These are phyloP conservation scores for Colletotrichum magnum DNA, from an alignment of 2,329 filamentous ascomycete genomes.

Conservation along the genomic window DNA sequence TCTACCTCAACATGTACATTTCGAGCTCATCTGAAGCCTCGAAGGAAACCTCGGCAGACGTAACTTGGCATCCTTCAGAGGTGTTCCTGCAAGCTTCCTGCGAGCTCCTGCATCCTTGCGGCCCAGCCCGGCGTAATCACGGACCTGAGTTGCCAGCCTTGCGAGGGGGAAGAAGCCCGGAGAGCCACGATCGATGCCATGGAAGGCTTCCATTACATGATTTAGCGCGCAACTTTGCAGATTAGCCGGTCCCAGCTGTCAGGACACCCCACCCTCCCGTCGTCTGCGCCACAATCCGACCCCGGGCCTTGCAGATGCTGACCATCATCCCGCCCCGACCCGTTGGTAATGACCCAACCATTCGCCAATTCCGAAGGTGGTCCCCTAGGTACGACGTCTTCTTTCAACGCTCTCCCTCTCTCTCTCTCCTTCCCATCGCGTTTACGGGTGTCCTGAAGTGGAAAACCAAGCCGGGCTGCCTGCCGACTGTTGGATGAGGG, in stretches of 20 bases:
- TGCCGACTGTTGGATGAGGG: neutral
- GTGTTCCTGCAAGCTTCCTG: neutral
- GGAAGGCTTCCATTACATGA: neutral
- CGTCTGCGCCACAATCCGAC: slow-evolving; percentile 6
- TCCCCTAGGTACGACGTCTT: no score
- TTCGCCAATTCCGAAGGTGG: neutral
- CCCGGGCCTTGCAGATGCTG: slow-evolving; percentile 11
- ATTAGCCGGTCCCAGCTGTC: slow-evolving; percentile 25
- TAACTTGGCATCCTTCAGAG: neutral
- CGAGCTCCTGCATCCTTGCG: neutral
- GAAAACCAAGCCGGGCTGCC: neutral
- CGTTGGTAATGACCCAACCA: neutral
- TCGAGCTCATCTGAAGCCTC: neutral
- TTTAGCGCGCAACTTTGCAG: neutral
- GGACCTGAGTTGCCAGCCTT: slow-evolving; percentile 14
- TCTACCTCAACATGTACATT: neutral
- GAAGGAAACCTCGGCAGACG: neutral
- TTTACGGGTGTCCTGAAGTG: neutral
- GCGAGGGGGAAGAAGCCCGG: neutral
- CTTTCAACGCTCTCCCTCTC: no score
- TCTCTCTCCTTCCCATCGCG: neutral
- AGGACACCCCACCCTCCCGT: slow-evolving; percentile 9
- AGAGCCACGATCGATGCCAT: neutral
- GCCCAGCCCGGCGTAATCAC: neutral
- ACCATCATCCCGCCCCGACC: slow-evolving; percentile 1